Conservation (phyloP, 495 filamentous ascomycete genomes). For the Aspergillus campestris region DNA sequence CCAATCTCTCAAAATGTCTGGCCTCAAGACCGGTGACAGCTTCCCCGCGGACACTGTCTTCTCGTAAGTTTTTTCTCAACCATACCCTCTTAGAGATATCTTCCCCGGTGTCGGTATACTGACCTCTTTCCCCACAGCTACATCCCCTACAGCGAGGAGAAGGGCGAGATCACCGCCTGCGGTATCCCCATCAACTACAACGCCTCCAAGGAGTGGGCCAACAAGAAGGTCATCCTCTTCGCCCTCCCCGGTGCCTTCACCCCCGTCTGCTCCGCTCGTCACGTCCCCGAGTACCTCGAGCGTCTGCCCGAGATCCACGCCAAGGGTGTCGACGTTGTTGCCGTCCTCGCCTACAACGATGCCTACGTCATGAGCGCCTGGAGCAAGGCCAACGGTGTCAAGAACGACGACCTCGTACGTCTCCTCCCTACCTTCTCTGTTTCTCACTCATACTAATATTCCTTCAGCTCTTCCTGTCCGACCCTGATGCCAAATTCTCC, state of each 20-base stretch:
- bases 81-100: too few relatives aligned
- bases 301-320: constrained; percentile 62
- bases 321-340: constrained; percentile 81
- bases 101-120: constrained; percentile 1
- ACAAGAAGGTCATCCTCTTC: constrained; percentile 89
- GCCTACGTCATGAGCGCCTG: constrained; percentile 89
- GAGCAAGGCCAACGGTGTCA: constrained; percentile 87
- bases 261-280: constrained; percentile 78
- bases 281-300: constrained; percentile 79
- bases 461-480: constrained; percentile 76
- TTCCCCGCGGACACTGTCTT: constrained; percentile 78
- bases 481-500: constrained; percentile 69
- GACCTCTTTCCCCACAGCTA: constrained; percentile 41
- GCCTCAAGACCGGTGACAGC: constrained; percentile 67
- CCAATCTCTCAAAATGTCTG: constrained; percentile 49
- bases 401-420: constrained; percentile 68
- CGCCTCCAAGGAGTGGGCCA: constrained; percentile 75
- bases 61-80: constrained; percentile 39
- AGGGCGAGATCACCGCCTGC: constrained; percentile 58
- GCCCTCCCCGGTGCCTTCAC: constrained; percentile 92
- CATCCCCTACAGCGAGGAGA: constrained; percentile 55
- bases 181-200: constrained; percentile 73
- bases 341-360: constrained; percentile 86
- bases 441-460: constrained; percentile 7
- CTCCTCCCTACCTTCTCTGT: neutral